A percentile compares a stretch with the other conserved stretches of the same genome.
phyloP scores from a whole-genome alignment of 805 yeast species.

The Nakazawaea peltata region DNA sequence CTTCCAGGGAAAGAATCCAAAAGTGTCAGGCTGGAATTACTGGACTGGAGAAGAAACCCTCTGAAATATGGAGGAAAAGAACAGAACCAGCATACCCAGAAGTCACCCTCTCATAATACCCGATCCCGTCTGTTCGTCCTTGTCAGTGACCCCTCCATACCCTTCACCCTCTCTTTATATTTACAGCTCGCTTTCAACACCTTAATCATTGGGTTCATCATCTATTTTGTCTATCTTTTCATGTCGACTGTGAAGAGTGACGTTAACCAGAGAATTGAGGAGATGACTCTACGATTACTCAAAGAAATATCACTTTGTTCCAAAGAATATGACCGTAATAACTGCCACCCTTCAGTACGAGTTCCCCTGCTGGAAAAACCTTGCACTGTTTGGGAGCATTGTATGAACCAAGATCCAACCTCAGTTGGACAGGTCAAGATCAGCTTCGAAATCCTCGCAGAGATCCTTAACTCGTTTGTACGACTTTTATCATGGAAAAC shows the following conservation, averaged over 20 bases:
- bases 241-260: constrained; percentile 37
- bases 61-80: constrained; percentile 6
- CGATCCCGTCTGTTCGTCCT: too few species aligned
- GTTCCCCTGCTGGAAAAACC: constrained; percentile 68
- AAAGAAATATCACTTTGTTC: constrained; percentile 65
- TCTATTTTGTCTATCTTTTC: constrained; percentile 23
- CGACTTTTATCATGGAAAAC: constrained; percentile 67
- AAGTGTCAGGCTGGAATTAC: too few species aligned
- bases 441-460: constrained; percentile 79
- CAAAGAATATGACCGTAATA: constrained; percentile 59
- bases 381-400: constrained; percentile 70
- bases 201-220: constrained; percentile 21
- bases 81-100: too few species aligned
- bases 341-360: constrained; percentile 55
- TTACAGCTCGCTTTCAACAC: constrained; percentile 29
- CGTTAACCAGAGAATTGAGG: constrained; percentile 61
- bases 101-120: too few species aligned
- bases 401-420: constrained; percentile 76
- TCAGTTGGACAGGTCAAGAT: constrained; percentile 54
- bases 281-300: constrained; percentile 48
- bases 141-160: too few species aligned
- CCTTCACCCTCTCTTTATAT: constrained; percentile 32
- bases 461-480: constrained; percentile 68
- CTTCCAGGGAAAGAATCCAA: too few species aligned
- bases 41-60: constrained; percentile 6